Conservation (phyloP, 192 early-diverging fungal species). For the Backusella tuberculispora region DNA sequence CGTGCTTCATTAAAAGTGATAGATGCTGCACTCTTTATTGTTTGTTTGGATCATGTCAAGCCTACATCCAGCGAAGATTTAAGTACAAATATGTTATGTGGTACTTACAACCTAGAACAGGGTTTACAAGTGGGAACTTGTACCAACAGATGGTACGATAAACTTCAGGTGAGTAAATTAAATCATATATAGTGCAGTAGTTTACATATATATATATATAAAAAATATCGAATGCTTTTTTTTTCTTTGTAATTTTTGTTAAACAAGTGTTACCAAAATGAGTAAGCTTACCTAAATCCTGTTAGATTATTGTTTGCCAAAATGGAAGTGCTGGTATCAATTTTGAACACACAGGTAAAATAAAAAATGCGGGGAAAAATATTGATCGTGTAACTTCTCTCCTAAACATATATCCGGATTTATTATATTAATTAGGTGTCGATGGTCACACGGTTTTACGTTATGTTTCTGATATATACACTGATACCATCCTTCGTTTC, state of each 20-base stretch:
- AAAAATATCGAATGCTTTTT: not conserved
- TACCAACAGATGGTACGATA: slow-evolving; percentile 89
- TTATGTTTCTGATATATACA: slow-evolving; percentile 56
- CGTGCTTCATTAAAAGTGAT: slow-evolving; percentile 60
- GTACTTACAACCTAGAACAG: slow-evolving; percentile 49
- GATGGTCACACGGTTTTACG: slow-evolving; percentile 57
- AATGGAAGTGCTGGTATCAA: slow-evolving; percentile 88
- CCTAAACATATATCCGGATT: slow-evolving; percentile 11
- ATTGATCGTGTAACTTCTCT: not conserved
- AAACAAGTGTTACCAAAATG: not conserved
- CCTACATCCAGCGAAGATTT: slow-evolving; percentile 43
- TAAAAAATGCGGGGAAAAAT: slow-evolving; percentile 9
- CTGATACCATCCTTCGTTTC: slow-evolving; percentile 53
- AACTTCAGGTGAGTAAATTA: slow-evolving; percentile 48
- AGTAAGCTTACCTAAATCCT: not conserved
- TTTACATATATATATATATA: not conserved
- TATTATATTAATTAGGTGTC: slow-evolving; percentile 38
- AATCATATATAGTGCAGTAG: slow-evolving; percentile 10
- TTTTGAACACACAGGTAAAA: slow-evolving; percentile 78
- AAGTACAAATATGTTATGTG: slow-evolving; percentile 54
- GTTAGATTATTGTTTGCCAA: slow-evolving; percentile 68
- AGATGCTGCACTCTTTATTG: slow-evolving; percentile 74
- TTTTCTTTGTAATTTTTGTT: slow-evolving; percentile 6
- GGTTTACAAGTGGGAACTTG: slow-evolving; percentile 54
- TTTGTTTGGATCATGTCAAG: slow-evolving; percentile 75